phyloP scores from a whole-genome alignment of 768 basidiomycete genomes.

The Tulasnella sp. region DNA sequence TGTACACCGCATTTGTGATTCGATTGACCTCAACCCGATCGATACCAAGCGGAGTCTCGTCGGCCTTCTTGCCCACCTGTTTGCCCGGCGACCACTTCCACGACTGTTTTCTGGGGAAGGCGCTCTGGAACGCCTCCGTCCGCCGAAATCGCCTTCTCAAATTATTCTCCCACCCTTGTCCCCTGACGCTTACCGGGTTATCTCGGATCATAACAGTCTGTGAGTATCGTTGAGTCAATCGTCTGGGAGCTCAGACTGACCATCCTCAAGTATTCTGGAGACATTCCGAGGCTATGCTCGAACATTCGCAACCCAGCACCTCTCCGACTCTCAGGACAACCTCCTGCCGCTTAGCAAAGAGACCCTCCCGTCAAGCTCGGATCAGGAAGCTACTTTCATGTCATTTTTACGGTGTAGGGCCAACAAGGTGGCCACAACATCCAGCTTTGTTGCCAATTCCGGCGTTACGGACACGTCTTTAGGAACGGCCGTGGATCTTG shows the following conservation, averaged over 20 bases:
- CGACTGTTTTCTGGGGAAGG: too few species aligned
- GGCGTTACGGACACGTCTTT: constrained; percentile 56
- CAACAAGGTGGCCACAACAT: constrained; percentile 45
- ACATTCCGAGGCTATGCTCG: too few species aligned
- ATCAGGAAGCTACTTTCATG: constrained; percentile 35
- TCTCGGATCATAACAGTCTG: constrained; percentile 47
- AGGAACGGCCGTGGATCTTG: constrained; percentile 48
- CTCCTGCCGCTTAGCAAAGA: constrained; percentile 49
- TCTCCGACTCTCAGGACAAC: constrained; percentile 36
- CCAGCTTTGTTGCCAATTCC: constrained; percentile 62
- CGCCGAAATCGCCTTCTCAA: too few species aligned
- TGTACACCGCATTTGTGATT: too few species aligned
- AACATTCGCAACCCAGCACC: constrained; percentile 45
- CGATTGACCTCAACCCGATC: too few species aligned
- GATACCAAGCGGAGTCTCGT: too few species aligned
- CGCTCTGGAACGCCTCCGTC: too few species aligned
- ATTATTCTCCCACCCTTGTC: too few species aligned
- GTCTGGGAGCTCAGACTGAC: neutral
- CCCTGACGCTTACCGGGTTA: too few species aligned
- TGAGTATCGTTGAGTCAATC: constrained; percentile 31
- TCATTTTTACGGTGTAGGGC: constrained; percentile 24
- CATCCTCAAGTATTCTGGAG: too few species aligned
- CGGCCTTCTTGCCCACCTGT: too few species aligned
- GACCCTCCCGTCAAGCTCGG: constrained; percentile 29
- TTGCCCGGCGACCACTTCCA: too few species aligned